Evolutionary conservation across 1,284 basidiomycete species (phyloP).

Genomic region (Tylopilus sp.): DNA sequence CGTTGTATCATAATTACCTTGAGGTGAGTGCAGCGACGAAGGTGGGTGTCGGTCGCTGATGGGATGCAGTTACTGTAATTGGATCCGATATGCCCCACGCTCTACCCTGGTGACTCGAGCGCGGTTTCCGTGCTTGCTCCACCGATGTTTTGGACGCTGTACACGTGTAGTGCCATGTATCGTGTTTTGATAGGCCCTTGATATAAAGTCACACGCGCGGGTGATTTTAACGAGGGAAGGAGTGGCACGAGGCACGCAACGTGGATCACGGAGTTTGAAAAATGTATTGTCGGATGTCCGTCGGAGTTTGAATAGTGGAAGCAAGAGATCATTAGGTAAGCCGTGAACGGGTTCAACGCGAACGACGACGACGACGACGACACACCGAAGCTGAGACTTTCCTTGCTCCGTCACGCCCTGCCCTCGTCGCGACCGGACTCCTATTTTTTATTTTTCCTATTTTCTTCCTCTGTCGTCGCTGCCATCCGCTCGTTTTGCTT

Average conservation of each 20-base stretch:
- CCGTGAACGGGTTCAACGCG: constrained; percentile 7
- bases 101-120: constrained; percentile 14
- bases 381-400: constrained; percentile 21
- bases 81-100: neutral
- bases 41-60: constrained; percentile 3
- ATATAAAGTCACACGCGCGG: constrained; percentile 11
- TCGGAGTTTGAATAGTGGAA: constrained; percentile 21
- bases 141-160: constrained; percentile 3
- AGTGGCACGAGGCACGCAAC: constrained; percentile 22
- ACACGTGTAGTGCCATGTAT: constrained; percentile 21
- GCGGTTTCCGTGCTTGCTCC: constrained; percentile 6
- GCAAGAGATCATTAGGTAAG: constrained; percentile 30
- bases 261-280: constrained; percentile 24
- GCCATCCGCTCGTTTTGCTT: constrained; percentile 31
- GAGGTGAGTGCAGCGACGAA: constrained; percentile 10
- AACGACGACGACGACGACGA: constrained; percentile 31
- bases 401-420: constrained; percentile 15
- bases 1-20: constrained; percentile 25
- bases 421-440: constrained; percentile 9
- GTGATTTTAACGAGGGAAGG: constrained; percentile 25
- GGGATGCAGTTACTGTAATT: constrained; percentile 12
- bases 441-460: constrained; percentile 20
- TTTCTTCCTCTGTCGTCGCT: constrained; percentile 14
- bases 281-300: neutral
- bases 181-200: neutral